Evolutionary conservation across 805 yeast species (phyloP).

Genomic region (Scheffersomyces lignosus): DNA sequence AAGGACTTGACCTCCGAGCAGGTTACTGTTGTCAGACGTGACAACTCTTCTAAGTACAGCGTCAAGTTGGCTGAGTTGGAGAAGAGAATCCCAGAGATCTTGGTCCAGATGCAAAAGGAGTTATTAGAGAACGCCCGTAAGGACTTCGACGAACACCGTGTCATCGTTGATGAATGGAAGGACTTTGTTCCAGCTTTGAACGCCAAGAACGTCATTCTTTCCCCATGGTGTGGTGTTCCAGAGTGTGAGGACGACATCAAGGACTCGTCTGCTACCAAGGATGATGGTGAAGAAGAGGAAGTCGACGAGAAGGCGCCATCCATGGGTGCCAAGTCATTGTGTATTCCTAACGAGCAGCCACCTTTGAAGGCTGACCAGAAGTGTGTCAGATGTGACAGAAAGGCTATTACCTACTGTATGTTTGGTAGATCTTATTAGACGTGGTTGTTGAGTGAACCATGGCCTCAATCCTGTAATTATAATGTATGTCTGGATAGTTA

Average conservation of each 20-base stretch:
- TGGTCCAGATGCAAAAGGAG: conserved; percentile 79
- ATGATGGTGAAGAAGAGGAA: conserved; percentile 79
- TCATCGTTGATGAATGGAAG: conserved; percentile 78
- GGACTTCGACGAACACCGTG: conserved; percentile 80
- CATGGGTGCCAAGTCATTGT: conserved; percentile 98
- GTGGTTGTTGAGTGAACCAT: too few species aligned
- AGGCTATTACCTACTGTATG: conserved; percentile 84
- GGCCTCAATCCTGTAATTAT: background rate
- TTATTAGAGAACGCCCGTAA: conserved; percentile 78
- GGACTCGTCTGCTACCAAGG: conserved; percentile 79
- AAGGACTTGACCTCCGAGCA: conserved; percentile 81
- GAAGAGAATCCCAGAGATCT: conserved; percentile 65
- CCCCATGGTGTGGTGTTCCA: conserved; percentile 97
- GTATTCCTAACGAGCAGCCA: conserved; percentile 95
- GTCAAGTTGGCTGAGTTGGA: conserved; percentile 68
- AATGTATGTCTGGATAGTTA: too few species aligned
- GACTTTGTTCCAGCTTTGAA: conserved; percentile 93
- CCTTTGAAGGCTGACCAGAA: conserved; percentile 72
- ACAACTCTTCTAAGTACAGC: conserved; percentile 71
- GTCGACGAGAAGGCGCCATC: conserved; percentile 95
- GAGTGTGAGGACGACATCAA: conserved; percentile 98
- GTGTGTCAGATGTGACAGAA: conserved; percentile 81
- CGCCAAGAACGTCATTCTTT: conserved; percentile 81
- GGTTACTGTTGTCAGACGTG: conserved; percentile 91
- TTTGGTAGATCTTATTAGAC: conserved; percentile 95